A percentile compares a stretch with the other conserved stretches of the same genome.
Evolutionary conservation across 1,284 basidiomycete species (phyloP).

Genomic region (Trichosporon sp.): DNA sequence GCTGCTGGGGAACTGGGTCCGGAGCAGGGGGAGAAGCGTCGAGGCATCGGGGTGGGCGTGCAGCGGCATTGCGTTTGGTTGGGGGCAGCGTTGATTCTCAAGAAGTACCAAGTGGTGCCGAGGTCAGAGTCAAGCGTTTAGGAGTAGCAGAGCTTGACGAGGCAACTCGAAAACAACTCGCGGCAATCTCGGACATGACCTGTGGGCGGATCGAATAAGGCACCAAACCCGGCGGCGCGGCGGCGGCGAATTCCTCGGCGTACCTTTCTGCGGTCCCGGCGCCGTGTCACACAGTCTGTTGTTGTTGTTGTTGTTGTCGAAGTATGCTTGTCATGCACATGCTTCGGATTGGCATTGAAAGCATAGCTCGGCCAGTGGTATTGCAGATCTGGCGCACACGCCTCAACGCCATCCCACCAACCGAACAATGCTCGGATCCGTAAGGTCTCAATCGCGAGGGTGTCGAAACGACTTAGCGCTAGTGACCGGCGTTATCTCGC

Average conservation of each 20-base stretch:
- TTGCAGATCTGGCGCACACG: background rate
- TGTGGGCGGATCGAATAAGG: background rate
- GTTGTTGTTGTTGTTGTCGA: background rate
- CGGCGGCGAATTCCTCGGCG: background rate
- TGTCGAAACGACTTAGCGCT: background rate
- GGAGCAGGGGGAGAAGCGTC: conserved; percentile 32
- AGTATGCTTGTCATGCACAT: background rate
- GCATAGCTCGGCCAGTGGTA: background rate
- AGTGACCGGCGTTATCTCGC: background rate
- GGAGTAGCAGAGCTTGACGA: no score
- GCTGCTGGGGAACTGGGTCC: conserved; percentile 29
- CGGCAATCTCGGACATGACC: background rate
- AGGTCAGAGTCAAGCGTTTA: no score
- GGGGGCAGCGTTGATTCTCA: no score
- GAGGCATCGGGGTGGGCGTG: conserved; percentile 28
- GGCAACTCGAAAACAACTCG: background rate
- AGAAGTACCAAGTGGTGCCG: background rate
- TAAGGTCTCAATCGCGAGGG: background rate
- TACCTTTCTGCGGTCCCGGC: background rate
- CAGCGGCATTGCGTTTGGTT: conserved; percentile 9
- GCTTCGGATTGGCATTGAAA: background rate
- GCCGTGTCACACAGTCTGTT: background rate
- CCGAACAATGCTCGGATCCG: conserved; percentile 2
- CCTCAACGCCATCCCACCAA: background rate
- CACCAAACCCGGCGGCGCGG: background rate